Base-by-base conservation (phyloP, 371 early-diverging fungal species). In the Rhizomucor pusillus region DNA sequence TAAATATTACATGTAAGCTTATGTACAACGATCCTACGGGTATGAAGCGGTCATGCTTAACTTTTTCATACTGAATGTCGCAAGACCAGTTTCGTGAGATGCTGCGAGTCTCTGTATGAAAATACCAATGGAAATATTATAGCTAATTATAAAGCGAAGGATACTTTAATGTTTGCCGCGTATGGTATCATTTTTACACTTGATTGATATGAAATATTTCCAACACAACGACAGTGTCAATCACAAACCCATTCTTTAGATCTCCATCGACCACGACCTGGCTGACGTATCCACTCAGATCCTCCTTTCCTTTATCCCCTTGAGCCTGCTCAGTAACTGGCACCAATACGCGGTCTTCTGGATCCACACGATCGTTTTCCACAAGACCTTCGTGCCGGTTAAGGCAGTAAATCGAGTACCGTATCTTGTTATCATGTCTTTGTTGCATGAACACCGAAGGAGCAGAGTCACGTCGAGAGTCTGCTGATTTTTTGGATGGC, bases 381-480 rank as follows among this genome's bases (percentile, higher is more conserved):
- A 49, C 23, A 14, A 68, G 47, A 1, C 59, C 51, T 47, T 65
- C 63, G 43, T 75, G 76, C 3, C 67, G 62, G 23, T 71, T 73
- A 0, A 77, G 50, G 25, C 77, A 77, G 22, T 73, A 64, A 13
- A 77, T 65, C 45, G 71, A 62, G 45, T 77, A 73, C n/a, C 64
- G 67, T 23, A 77, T 63, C 14, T 69, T 71, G 41, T 19, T 41
- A 11, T 41, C 11, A 5, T 41, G 41, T 41, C 19, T 3, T 41
- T 16, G 41, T 19, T 41, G 14, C 41, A 19, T 41, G 11, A 5
- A 16, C 5, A 7, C 29, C 7, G 29, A 29, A 5, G 29, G 29
- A 29, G 29, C 29, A 29, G 29, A 29, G 7, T 29, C 29, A 7
- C 29, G 29, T 29, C 29, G 3, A 7, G 7, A 5, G 5, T 29